These are phyloP conservation scores for Russula olivacea DNA, from an alignment of 768 basidiomycete species.

Conservation along the genomic window DNA sequence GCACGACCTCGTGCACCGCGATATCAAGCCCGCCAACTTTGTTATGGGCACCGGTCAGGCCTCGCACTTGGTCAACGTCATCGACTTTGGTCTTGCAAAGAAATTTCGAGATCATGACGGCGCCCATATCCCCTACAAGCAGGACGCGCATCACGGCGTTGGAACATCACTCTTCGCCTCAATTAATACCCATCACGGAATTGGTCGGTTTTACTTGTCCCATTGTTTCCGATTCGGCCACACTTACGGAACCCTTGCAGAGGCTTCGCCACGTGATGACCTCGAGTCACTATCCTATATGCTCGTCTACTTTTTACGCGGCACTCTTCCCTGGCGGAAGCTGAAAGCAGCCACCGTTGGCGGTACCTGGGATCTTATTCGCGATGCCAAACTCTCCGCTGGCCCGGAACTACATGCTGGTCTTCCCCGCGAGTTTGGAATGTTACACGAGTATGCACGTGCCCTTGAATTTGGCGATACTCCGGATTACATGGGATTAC, in stretches of 20 bases:
- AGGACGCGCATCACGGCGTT: slow-evolving; percentile 71
- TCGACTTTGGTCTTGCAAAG: slow-evolving; percentile 82
- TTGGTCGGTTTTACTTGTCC: slow-evolving; percentile 42
- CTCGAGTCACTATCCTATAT: slow-evolving; percentile 77
- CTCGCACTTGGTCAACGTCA: slow-evolving; percentile 79
- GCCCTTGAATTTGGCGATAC: slow-evolving; percentile 82
- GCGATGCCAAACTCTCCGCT: slow-evolving; percentile 62
- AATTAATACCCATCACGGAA: slow-evolving; percentile 68
- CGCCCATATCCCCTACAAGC: slow-evolving; percentile 65
- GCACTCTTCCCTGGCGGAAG: slow-evolving; percentile 74
- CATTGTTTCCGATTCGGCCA: slow-evolving; percentile 2
- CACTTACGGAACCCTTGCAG: slow-evolving; percentile 32
- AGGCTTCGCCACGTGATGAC: slow-evolving; percentile 73
- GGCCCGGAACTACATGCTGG: slow-evolving; percentile 60
- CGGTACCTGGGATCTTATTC: slow-evolving; percentile 72
- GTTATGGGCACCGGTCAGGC: slow-evolving; percentile 83
- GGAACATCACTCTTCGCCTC: slow-evolving; percentile 73
- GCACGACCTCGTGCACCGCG: slow-evolving; percentile 90
- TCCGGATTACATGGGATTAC: slow-evolving; percentile 81
- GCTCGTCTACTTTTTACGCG: slow-evolving; percentile 76
- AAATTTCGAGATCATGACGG: slow-evolving; percentile 66
- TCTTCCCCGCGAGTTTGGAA: slow-evolving; percentile 75
- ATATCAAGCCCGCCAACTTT: slow-evolving; percentile 98
- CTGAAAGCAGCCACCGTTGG: slow-evolving; percentile 57
- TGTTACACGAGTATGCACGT: slow-evolving; percentile 72